These are phyloP conservation scores for Penicillium sp. DNA, from an alignment of 2,329 filamentous ascomycete species.

Conservation along the genomic window DNA sequence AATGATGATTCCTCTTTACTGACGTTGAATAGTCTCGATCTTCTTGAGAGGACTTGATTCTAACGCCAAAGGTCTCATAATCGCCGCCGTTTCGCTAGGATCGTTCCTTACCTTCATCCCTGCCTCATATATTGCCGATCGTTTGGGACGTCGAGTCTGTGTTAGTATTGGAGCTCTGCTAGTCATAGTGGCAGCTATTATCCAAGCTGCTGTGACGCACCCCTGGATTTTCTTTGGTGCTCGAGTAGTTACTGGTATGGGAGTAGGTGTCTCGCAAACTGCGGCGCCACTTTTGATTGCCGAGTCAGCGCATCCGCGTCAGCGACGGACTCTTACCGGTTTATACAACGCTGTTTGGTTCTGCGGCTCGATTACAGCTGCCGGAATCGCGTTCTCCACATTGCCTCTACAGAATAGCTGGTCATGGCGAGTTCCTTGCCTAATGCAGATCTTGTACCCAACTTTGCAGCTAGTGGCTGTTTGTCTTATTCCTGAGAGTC, in stretches of 20 bases:
- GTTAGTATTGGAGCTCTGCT: slow-evolving; percentile 47
- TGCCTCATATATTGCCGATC: slow-evolving; percentile 41
- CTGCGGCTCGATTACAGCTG: slow-evolving; percentile 27
- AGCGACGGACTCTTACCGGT: slow-evolving; percentile 33
- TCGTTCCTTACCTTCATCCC: slow-evolving; percentile 28
- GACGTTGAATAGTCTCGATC: slow-evolving; percentile 14
- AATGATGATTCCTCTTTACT: neutral
- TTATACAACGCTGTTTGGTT: slow-evolving; percentile 36
- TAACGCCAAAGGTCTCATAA: slow-evolving; percentile 23
- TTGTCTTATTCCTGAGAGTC: slow-evolving; percentile 65
- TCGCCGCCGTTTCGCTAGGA: slow-evolving; percentile 28
- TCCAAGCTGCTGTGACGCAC: slow-evolving; percentile 27
- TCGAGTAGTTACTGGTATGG: slow-evolving; percentile 39
- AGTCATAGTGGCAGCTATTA: slow-evolving; percentile 31
- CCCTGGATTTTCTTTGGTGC: slow-evolving; percentile 33
- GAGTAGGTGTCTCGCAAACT: slow-evolving; percentile 41
- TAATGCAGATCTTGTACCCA: slow-evolving; percentile 55
- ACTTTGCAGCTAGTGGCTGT: slow-evolving; percentile 54
- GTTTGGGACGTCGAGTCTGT: slow-evolving; percentile 48
- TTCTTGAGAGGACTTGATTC: slow-evolving; percentile 21
- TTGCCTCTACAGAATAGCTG: slow-evolving; percentile 23
- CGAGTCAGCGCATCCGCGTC: slow-evolving; percentile 36
- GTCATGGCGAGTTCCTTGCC: slow-evolving; percentile 65
- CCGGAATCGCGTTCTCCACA: slow-evolving; percentile 21
- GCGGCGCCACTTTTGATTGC: slow-evolving; percentile 34